Conservation (phyloP, 169 alveolate genomes). For the Pseudocohnilembus persalinus region DNA sequence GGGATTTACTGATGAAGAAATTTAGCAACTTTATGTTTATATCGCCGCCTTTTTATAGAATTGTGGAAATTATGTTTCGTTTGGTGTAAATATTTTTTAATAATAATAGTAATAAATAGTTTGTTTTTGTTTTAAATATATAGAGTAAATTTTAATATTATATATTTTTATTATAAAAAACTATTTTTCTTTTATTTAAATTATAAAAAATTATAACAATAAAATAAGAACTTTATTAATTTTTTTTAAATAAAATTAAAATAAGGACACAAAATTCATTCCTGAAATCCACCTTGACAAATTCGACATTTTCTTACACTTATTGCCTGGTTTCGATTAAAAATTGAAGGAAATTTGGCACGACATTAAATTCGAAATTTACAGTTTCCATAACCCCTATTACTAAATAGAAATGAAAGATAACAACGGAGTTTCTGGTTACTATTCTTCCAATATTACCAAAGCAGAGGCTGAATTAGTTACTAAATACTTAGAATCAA, state of each 20-base stretch:
- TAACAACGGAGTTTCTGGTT: slow-evolving; percentile 48
- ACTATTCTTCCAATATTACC: slow-evolving; percentile 62
- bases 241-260: too few relatives aligned
- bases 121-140: too few relatives aligned
- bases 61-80: slow-evolving; percentile 72
- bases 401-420: slow-evolving; percentile 57
- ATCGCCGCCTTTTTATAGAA: slow-evolving; percentile 68
- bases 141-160: too few relatives aligned
- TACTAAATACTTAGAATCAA: slow-evolving; percentile 47
- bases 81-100: too few relatives aligned
- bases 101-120: too few relatives aligned
- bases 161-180: too few relatives aligned
- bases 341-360: slow-evolving; percentile 52
- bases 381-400: slow-evolving; percentile 51
- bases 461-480: slow-evolving; percentile 58
- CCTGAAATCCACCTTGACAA: slow-evolving; percentile 70
- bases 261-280: slow-evolving; percentile 75
- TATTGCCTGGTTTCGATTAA: slow-evolving; percentile 34
- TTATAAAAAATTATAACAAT: too few relatives aligned
- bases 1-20: slow-evolving; percentile 52
- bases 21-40: slow-evolving; percentile 53
- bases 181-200: too few relatives aligned
- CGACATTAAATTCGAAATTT: slow-evolving; percentile 42
- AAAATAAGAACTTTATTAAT: too few relatives aligned
- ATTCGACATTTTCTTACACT: slow-evolving; percentile 52